phyloP scores from a whole-genome alignment of 179 eudicot genomes.

The Corrigiola litoralis region DNA sequence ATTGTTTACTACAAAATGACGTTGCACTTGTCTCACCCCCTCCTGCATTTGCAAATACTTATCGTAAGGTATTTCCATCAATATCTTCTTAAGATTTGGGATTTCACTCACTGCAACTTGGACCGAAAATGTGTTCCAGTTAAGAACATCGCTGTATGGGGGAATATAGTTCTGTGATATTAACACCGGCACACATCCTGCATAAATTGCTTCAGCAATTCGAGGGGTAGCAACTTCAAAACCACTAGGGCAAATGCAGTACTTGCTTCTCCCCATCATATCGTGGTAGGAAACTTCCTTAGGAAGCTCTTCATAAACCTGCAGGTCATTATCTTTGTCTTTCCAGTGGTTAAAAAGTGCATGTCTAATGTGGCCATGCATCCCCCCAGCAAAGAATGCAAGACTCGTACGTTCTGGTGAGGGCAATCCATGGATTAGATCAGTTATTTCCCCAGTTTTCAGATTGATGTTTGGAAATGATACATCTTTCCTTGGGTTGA shows the following conservation, averaged over 20 bases:
- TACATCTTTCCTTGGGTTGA: constrained; percentile 59
- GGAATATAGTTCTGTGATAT: constrained; percentile 48
- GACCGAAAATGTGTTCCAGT: constrained; percentile 59
- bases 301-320: constrained; percentile 39
- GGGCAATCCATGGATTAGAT: constrained; percentile 34
- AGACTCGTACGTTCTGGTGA: constrained; percentile 43
- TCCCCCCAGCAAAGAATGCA: constrained; percentile 63
- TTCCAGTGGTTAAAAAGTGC: constrained; percentile 57
- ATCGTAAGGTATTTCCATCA: constrained; percentile 35
- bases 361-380: constrained; percentile 61
- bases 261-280: constrained; percentile 47
- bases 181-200: constrained; percentile 65
- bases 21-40: constrained; percentile 45
- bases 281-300: constrained; percentile 38
- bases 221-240: constrained; percentile 73
- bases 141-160: constrained; percentile 60
- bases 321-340: constrained; percentile 39
- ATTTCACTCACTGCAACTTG: constrained; percentile 43
- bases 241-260: constrained; percentile 69
- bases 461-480: constrained; percentile 67
- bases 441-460: constrained; percentile 27
- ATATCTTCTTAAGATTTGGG: constrained; percentile 49
- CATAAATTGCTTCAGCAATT: constrained; percentile 55
- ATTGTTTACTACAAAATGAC: constrained; percentile 51
- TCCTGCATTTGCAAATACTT: constrained; percentile 45